Conservation (phyloP, 2,329 filamentous ascomycete species). For the Rhynchosporium agropyri region DNA sequence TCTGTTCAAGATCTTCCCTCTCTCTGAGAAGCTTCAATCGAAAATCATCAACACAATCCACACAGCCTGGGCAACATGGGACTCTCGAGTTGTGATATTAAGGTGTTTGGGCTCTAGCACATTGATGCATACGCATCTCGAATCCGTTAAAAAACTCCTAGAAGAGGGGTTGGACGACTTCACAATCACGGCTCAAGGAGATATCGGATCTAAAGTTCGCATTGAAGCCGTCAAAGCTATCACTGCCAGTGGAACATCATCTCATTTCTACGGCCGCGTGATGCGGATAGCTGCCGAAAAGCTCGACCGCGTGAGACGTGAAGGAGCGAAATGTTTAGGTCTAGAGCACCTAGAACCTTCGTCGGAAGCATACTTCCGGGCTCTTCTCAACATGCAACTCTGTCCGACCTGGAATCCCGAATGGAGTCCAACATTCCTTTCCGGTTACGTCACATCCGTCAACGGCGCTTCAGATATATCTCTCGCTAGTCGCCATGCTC, state of each 20-base stretch:
- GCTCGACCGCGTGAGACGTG: constrained; percentile 78
- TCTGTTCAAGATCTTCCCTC: constrained; percentile 20
- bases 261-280: constrained; percentile 35
- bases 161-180: constrained; percentile 78
- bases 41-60: constrained; percentile 13
- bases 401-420: not conserved
- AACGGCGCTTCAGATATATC: constrained; percentile 77
- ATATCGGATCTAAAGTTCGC: constrained; percentile 85
- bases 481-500: constrained; percentile 66
- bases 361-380: constrained; percentile 2
- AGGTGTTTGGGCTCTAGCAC: constrained; percentile 54
- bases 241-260: not conserved
- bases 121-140: constrained; percentile 36
- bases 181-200: constrained; percentile 84
- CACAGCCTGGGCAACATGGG: constrained; percentile 43
- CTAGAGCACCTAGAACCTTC: constrained; percentile 41
- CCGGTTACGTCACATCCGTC: constrained; percentile 71
- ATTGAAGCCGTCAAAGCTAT: constrained; percentile 71
- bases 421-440: constrained; percentile 29
- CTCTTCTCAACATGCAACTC: constrained; percentile 4
- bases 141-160: constrained; percentile 42
- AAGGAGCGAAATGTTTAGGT: constrained; percentile 54
- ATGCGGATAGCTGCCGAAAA: constrained; percentile 83
- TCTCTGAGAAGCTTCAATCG: not conserved
- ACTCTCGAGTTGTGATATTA: constrained; percentile 56